These are phyloP conservation scores for Cryptosporidium andersoni DNA, from an alignment of 169 alveolate species.

Conservation along the genomic window DNA sequence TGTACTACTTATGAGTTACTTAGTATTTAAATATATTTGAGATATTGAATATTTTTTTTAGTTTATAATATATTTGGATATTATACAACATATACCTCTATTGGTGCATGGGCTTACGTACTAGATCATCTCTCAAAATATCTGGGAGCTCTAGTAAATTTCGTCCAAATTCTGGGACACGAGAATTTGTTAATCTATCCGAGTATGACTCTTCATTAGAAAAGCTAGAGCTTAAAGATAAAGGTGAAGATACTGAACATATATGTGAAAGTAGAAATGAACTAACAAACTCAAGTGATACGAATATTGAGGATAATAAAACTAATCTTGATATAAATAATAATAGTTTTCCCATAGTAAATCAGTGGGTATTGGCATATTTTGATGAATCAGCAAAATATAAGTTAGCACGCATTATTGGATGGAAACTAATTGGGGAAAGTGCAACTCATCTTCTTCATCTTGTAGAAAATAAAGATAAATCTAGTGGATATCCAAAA, in stretches of 20 bases:
- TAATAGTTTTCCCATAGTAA: constrained; percentile 24
- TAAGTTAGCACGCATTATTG: constrained; percentile 53
- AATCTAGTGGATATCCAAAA: background rate
- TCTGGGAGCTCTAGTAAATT: no score
- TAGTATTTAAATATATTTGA: no score
- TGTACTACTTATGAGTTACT: no score
- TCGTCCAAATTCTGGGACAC: background rate
- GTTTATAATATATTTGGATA: no score
- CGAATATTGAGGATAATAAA: no score
- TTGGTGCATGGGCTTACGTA: no score
- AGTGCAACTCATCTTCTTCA: constrained; percentile 52
- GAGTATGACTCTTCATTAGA: background rate
- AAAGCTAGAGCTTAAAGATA: background rate
- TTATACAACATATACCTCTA: no score
- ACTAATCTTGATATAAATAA: no score
- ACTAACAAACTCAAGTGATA: no score
- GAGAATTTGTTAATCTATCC: constrained; percentile 5
- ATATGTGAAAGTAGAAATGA: background rate
- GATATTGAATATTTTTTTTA: no score
- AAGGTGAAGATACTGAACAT: background rate
- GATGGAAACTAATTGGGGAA: constrained; percentile 59
- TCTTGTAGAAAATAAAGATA: constrained; percentile 31
- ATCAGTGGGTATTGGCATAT: constrained; percentile 64
- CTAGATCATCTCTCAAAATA: no score
- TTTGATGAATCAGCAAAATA: constrained; percentile 30